phyloP scores from a whole-genome alignment of 148 eudicot genomes.

The Vaccinium macrocarpon region DNA sequence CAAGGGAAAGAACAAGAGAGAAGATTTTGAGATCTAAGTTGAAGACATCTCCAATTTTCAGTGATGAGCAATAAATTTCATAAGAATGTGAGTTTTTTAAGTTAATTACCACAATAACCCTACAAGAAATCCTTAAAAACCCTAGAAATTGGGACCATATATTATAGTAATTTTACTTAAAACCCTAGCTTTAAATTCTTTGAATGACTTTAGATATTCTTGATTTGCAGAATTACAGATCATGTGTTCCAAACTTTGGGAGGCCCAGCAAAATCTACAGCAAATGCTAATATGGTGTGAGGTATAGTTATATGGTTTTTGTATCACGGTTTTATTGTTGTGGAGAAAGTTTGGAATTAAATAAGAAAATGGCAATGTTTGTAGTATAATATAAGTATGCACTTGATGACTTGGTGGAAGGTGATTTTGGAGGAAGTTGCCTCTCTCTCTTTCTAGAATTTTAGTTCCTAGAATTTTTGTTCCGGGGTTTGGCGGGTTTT shows the following conservation, averaged over 20 bases:
- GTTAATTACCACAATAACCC: neutral
- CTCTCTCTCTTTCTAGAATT: too few species aligned
- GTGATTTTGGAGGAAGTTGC: too few species aligned
- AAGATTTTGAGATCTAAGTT: slow-evolving; percentile 5
- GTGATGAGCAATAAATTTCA: slow-evolving; percentile 5
- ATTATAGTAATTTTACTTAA: neutral
- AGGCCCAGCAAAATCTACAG: neutral
- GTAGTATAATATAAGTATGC: neutral
- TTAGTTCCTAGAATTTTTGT: too few species aligned
- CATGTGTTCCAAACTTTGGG: slow-evolving; percentile 5
- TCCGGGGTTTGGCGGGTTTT: too few species aligned
- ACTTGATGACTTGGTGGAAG: too few species aligned
- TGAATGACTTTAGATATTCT: neutral
- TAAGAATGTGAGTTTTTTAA: neutral
- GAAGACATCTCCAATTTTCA: neutral
- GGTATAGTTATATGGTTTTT: neutral
- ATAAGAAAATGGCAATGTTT: neutral
- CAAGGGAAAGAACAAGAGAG: slow-evolving; percentile 55
- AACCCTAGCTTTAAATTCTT: neutral
- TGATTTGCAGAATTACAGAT: slow-evolving; percentile 12
- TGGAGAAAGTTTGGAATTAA: neutral
- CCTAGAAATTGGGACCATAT: neutral
- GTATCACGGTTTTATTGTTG: neutral
- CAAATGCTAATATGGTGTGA: neutral
- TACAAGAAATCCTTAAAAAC: neutral